Percentiles rank a stretch among this genome's conserved stretches.
These are phyloP conservation scores for Ceratocystis ficicola DNA, from an alignment of 2,329 filamentous ascomycete species.

Conservation along the genomic window DNA sequence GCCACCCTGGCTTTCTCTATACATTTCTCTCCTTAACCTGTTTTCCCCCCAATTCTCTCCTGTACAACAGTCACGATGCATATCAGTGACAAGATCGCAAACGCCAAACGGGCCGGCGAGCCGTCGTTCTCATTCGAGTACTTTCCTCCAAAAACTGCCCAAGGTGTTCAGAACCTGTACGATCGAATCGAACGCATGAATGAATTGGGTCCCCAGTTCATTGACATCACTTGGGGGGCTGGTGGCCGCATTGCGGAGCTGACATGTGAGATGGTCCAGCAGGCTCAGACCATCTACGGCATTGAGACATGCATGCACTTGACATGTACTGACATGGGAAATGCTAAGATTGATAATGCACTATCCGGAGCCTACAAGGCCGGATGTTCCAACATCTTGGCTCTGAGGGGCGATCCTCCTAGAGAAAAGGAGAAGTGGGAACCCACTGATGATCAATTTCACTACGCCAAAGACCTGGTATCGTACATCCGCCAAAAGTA, in stretches of 20 bases:
- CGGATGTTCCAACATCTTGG: conserved; percentile 94
- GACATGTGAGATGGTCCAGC: conserved; percentile 94
- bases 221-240: conserved; percentile 97
- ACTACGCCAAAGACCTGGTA: conserved; percentile 84
- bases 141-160: conserved; percentile 94
- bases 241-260: conserved; percentile 82
- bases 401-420: conserved; percentile 83
- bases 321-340: conserved; percentile 96
- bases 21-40: background rate
- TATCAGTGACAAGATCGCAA: conserved; percentile 80
- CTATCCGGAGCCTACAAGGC: conserved; percentile 81
- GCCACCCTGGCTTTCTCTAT: conserved; percentile 1
- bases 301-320: conserved; percentile 98
- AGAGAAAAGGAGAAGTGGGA: conserved; percentile 91
- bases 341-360: conserved; percentile 79
- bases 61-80: conserved; percentile 55
- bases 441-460: conserved; percentile 73
- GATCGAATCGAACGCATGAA: conserved; percentile 99
- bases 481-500: conserved; percentile 69
- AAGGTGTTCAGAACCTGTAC: conserved; percentile 97
- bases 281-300: conserved; percentile 88
- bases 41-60: background rate
- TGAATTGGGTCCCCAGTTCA: conserved; percentile 81
- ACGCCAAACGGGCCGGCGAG: conserved; percentile 64
- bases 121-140: conserved; percentile 98